Conservation (phyloP, 2,329 filamentous ascomycete species). For the Scedosporium aurantiacum region DNA sequence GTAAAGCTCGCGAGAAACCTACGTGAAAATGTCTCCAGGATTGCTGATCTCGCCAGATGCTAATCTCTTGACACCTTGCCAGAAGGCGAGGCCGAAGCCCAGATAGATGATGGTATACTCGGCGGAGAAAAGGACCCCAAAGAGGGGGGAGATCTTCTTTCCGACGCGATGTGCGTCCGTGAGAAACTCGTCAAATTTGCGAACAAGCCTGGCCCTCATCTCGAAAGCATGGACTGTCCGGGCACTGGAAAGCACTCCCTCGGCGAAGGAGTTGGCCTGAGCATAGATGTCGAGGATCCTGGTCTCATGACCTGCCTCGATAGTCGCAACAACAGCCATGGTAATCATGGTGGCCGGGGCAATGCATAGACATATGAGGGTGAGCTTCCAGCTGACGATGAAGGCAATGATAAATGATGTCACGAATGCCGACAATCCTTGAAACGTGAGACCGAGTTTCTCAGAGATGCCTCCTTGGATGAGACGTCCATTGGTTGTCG, state of each 20-base stretch:
- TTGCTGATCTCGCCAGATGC: conserved; percentile 29
- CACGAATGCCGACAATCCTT: conserved; percentile 27
- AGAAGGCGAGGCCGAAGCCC: conserved; percentile 38
- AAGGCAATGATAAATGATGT: conserved; percentile 29
- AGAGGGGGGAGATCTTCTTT: conserved; percentile 30
- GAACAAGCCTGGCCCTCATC: conserved; percentile 30
- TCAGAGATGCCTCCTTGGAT: conserved; percentile 34
- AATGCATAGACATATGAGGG: conserved; percentile 31
- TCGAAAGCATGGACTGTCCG: conserved; percentile 41
- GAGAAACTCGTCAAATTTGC: conserved; percentile 30
- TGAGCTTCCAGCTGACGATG: conserved; percentile 29
- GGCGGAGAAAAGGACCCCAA: conserved; percentile 30
- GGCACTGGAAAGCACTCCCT: conserved; percentile 38
- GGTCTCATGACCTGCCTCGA: conserved; percentile 4
- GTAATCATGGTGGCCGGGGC: conserved; percentile 32
- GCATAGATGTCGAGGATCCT: conserved; percentile 24
- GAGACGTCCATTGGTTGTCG: conserved; percentile 36
- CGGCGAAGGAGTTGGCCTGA: conserved; percentile 35
- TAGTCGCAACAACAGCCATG: conserved; percentile 20
- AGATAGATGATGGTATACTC: conserved; percentile 37
- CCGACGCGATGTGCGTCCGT: conserved; percentile 27
- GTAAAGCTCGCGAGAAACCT: conserved; percentile 10
- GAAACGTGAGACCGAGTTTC: conserved; percentile 30
- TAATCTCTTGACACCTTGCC: conserved; percentile 39
- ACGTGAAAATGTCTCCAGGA: conserved; percentile 36